These are phyloP conservation scores for Biancaea sappan DNA, from an alignment of 306 rosid species.

Conservation along the genomic window DNA sequence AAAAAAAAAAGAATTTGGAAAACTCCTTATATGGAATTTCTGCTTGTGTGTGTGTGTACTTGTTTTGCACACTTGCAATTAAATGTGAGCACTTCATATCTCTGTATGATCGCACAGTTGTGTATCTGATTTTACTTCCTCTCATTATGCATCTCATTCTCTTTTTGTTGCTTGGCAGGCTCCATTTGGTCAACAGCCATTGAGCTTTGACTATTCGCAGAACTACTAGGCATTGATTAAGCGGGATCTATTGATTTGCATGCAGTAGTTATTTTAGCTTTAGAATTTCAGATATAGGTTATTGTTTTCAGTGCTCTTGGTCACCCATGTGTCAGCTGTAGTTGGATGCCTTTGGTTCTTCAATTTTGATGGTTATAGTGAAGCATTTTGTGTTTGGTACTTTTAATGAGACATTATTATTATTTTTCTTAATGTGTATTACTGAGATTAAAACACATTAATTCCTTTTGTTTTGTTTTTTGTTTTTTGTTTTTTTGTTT, in stretches of 20 bases:
- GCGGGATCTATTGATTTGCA: conserved; percentile 39
- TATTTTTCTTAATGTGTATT: not conserved
- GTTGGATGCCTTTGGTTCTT: conserved; percentile 12
- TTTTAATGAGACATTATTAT: not conserved
- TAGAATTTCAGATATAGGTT: conserved; percentile 40
- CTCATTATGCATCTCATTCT: conserved; percentile 4
- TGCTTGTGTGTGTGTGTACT: not conserved
- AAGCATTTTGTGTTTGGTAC: not conserved
- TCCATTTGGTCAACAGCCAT: conserved; percentile 89
- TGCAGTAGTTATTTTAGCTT: conserved; percentile 42
- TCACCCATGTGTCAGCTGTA: conserved; percentile 26
- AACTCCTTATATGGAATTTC: not conserved
- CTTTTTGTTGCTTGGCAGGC: conserved; percentile 53
- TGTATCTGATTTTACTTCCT: not conserved
- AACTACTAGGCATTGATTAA: conserved; percentile 53
- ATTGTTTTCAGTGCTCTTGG: conserved; percentile 32
- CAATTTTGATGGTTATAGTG: conserved; percentile 16
- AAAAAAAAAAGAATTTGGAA: too few species aligned
- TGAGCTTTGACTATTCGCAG: conserved; percentile 87
- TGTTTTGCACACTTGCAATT: not conserved
- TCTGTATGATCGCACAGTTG: not conserved
- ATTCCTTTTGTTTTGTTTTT: not conserved
- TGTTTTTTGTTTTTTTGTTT: not conserved
- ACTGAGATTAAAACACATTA: not conserved
- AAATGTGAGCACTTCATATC: not conserved